These are phyloP conservation scores for Casuarina equisetifolia DNA, from an alignment of 306 rosid species.

Conservation along the genomic window DNA sequence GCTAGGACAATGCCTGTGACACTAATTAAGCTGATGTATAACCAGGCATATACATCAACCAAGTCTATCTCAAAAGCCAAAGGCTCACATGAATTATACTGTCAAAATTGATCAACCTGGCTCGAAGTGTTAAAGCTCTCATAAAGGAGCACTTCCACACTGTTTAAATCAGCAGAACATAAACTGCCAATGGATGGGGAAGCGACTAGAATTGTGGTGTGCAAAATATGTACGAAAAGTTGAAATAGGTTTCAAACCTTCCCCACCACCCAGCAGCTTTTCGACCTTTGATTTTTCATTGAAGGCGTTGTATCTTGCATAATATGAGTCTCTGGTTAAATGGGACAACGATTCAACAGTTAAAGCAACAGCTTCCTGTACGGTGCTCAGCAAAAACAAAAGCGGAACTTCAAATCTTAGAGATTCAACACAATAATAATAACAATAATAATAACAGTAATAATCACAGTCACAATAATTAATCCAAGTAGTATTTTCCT, in stretches of 20 bases:
- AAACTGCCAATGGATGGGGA: neutral
- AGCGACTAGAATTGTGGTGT: slow-evolving; percentile 5
- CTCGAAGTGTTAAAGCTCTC: slow-evolving; percentile 17
- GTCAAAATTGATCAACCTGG: slow-evolving; percentile 7
- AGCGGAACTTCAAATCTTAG: neutral
- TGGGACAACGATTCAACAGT: slow-evolving; percentile 69
- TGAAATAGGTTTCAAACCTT: slow-evolving; percentile 49
- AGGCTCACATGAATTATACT: slow-evolving; percentile 12
- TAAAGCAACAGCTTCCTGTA: slow-evolving; percentile 71
- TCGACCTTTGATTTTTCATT: slow-evolving; percentile 65
- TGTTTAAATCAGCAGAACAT: slow-evolving; percentile 13
- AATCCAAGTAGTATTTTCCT: too few species aligned
- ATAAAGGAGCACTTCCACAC: neutral
- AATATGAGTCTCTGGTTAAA: slow-evolving; percentile 53
- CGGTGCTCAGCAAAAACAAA: slow-evolving; percentile 25
- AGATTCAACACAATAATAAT: neutral
- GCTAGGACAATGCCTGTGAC: neutral
- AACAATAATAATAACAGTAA: slow-evolving; percentile 6
- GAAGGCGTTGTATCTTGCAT: slow-evolving; percentile 37
- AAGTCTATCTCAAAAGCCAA: slow-evolving; percentile 20
- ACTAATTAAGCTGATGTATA: neutral
- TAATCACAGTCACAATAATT: too few species aligned
- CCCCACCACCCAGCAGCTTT: slow-evolving; percentile 78
- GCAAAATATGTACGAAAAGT: slow-evolving; percentile 24
- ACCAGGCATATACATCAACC: slow-evolving; percentile 11